Conservation (phyloP, 192 early-diverging fungal genomes). For the Coemansia sp. region DNA sequence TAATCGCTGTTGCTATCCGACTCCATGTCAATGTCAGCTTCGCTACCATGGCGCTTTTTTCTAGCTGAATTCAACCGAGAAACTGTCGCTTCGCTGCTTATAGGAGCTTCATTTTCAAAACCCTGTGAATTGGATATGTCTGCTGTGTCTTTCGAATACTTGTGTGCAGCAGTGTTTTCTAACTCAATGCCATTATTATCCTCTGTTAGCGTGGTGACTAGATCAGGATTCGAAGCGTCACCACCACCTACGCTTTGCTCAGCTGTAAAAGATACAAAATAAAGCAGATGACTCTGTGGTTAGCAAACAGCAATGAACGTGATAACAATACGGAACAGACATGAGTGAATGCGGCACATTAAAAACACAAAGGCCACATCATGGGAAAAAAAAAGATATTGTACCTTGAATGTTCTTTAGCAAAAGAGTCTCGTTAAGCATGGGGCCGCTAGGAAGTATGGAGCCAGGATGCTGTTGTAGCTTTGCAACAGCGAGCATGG, state of each 20-base stretch:
- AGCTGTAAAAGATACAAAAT: not conserved
- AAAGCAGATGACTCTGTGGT: not conserved
- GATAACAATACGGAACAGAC: not conserved
- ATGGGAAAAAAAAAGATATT: not conserved
- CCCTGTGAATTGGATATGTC: slow-evolving; percentile 3
- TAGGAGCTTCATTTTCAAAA: slow-evolving; percentile 17
- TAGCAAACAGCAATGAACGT: not conserved
- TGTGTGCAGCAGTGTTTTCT: not conserved
- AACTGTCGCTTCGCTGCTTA: not conserved
- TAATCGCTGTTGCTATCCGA: slow-evolving; percentile 1
- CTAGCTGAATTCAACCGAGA: not conserved
- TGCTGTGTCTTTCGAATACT: not conserved
- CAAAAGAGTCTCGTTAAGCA: slow-evolving; percentile 30
- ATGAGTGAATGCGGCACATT: not conserved
- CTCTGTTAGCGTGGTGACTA: not conserved
- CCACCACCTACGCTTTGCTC: not conserved
- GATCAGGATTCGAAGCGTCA: not conserved
- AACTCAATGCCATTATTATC: not conserved
- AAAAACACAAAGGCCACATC: no score
- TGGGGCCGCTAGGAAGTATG: slow-evolving; percentile 8
- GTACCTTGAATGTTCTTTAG: slow-evolving; percentile 20
- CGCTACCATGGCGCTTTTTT: not conserved
- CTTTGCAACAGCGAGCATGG: slow-evolving; percentile 9
- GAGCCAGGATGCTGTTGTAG: slow-evolving; percentile 12
- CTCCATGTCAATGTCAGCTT: not conserved